Base-by-base conservation (phyloP, 441 rosid species). In the Populus hybrid region DNA sequence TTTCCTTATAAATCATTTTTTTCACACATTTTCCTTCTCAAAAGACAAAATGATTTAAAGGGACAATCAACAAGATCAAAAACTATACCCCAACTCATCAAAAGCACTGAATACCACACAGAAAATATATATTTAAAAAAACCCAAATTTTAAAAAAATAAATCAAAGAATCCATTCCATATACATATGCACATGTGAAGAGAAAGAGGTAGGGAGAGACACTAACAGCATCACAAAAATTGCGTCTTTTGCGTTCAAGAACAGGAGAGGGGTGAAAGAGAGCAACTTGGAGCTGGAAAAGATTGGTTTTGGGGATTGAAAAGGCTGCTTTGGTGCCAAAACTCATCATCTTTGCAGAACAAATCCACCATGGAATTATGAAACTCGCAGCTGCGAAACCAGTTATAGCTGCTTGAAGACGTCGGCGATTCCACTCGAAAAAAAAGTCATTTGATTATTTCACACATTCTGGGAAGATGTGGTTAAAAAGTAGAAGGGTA, bases 211-310 rank as follows among this genome's bases (percentile, higher is more conserved):
- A 69, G 63, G 19, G 50, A 30, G 30, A 28, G 30, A 28, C 21
- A 83, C 92, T 79, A 34, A 92, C 96, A 70, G 82, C 71, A 38
- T 88, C 91, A 90, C 93, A 91, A 71, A 69, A 81, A 19, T 81
- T 86, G 83, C 92, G 89, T 70, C 90, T 89, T 86, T 84, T 90
- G 81, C 93, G 88, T 83, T 93, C 94, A 61, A 93, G 87, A 73
- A 90, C 86, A 3, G 94, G 89, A 9, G 96, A 87, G 24, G 95
- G 89, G 78, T 95, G 99, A 71, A 95, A 91, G 67, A 91, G 82
- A 74, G 91, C 88, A 64, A 82, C 64, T 61, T 83, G 84, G 28
- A 83, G 83, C 53, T 74, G 87, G 75, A 79, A 81, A 46, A 68
- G 34, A 59, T 78, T 79, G 81, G 78, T 79, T 71, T 82, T 86